Evolutionary conservation across 768 basidiomycete genomes (phyloP).

Genomic region (Lanmaoa pseudosensibilis): DNA sequence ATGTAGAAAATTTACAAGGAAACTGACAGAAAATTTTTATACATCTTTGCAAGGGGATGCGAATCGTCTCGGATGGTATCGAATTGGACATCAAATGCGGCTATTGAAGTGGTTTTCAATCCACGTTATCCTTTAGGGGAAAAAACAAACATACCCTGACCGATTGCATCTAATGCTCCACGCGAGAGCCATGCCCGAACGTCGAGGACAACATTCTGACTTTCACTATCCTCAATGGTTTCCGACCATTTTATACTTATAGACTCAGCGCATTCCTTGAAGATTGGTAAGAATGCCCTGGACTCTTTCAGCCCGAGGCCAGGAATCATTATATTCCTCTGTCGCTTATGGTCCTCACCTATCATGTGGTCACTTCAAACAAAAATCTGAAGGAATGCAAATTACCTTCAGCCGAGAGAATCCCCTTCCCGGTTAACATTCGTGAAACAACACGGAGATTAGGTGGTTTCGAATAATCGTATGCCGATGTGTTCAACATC

Average conservation of each 20-base stretch:
- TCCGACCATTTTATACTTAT: slow-evolving; percentile 22
- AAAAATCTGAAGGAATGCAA: background rate
- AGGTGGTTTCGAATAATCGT: slow-evolving; percentile 40
- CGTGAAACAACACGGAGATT: slow-evolving; percentile 17
- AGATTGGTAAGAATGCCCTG: slow-evolving; percentile 51
- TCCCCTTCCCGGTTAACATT: slow-evolving; percentile 31
- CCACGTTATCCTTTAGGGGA: too few species aligned
- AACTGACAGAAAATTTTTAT: slow-evolving; percentile 10
- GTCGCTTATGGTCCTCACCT: slow-evolving; percentile 48
- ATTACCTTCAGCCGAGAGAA: slow-evolving; percentile 42
- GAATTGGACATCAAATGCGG: slow-evolving; percentile 44
- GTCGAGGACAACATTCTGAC: slow-evolving; percentile 14
- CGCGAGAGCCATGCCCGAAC: slow-evolving; percentile 34
- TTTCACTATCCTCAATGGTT: background rate
- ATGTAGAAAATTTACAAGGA: too few species aligned
- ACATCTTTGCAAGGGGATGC: slow-evolving; percentile 5
- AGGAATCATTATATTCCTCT: slow-evolving; percentile 52
- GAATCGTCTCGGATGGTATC: background rate
- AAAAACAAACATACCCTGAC: slow-evolving; percentile 35
- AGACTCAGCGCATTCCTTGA: slow-evolving; percentile 36
- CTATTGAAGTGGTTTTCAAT: slow-evolving; percentile 15
- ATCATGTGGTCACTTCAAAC: slow-evolving; percentile 5
- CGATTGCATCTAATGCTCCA: slow-evolving; percentile 49
- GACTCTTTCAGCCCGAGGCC: slow-evolving; percentile 53
- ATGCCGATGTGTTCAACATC: slow-evolving; percentile 42